phyloP scores from a whole-genome alignment of 805 yeast species.

The Metschnikowia dekortorum region DNA sequence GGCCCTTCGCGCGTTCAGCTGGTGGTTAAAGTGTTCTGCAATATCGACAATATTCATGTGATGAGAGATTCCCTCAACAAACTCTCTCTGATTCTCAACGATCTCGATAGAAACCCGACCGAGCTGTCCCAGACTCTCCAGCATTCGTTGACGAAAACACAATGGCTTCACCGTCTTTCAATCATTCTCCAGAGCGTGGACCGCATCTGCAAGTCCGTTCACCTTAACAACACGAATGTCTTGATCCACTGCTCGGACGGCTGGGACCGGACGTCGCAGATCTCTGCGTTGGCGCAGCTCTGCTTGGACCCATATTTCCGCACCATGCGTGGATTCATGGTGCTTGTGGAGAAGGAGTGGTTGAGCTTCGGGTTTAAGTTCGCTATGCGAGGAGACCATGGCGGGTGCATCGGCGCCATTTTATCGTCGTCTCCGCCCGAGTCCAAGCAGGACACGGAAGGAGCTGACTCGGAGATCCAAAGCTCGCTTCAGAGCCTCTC shows the following conservation, averaged over 20 bases:
- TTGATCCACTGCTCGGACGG: constrained; percentile 96
- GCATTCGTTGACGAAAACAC: constrained; percentile 56
- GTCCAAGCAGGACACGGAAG: constrained; percentile 9
- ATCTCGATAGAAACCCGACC: constrained; percentile 57
- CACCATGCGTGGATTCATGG: constrained; percentile 82
- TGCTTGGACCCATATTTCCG: constrained; percentile 89
- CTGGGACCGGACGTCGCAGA: constrained; percentile 96
- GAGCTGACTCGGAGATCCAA: constrained; percentile 8
- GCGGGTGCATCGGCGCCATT: constrained; percentile 46
- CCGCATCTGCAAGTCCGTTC: constrained; percentile 73
- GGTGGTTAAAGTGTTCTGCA: constrained; percentile 71
- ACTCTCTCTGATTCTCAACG: constrained; percentile 58
- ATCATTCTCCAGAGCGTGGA: constrained; percentile 72
- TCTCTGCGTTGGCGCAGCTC: constrained; percentile 75
- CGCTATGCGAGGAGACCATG: constrained; percentile 75
- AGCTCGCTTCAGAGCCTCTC: neutral
- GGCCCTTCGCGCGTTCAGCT: constrained; percentile 20
- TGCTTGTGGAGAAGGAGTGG: constrained; percentile 92
- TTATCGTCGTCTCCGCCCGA: constrained; percentile 19
- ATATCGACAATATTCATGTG: constrained; percentile 92
- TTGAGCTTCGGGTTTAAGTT: constrained; percentile 90
- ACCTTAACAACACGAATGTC: constrained; percentile 76
- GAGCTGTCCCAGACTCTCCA: constrained; percentile 28
- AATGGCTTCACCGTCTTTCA: constrained; percentile 74
- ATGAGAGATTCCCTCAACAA: constrained; percentile 79